Conservation (phyloP, 129 eudicot species). For the Saussurea involucrata region DNA sequence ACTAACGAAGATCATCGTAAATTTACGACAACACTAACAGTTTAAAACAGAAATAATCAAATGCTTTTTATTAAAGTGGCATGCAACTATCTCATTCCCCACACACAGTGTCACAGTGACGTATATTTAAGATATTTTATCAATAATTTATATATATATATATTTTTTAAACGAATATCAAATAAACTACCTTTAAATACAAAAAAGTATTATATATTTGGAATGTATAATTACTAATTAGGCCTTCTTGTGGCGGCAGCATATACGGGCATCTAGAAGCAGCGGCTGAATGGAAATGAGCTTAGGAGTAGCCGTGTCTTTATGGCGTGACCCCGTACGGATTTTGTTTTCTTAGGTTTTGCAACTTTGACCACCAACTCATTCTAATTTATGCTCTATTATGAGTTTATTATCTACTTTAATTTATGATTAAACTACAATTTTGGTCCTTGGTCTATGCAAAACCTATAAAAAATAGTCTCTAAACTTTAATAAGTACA, state of each 20-base stretch:
- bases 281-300: neutral
- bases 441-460: no score
- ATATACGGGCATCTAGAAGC: neutral
- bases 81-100: neutral
- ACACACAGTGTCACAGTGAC: no score
- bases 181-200: no score
- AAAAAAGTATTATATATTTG: neutral
- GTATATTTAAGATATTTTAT: no score
- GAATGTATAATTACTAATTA: neutral
- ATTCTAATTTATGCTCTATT: neutral
- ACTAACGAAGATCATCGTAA: neutral
- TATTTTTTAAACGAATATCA: no score
- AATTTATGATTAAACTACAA: no score
- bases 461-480: no score
- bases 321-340: constrained; percentile 16
- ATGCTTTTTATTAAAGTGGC: neutral
- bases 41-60: neutral
- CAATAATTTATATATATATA: no score
- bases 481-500: no score
- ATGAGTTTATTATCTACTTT: no score
- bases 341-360: neutral
- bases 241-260: constrained; percentile 19
- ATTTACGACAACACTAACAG: neutral
- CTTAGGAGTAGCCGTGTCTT: constrained; percentile 7
- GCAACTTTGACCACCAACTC: neutral